Conservation (phyloP, 75 land plant species). For the Ceratopteris richardii region DNA sequence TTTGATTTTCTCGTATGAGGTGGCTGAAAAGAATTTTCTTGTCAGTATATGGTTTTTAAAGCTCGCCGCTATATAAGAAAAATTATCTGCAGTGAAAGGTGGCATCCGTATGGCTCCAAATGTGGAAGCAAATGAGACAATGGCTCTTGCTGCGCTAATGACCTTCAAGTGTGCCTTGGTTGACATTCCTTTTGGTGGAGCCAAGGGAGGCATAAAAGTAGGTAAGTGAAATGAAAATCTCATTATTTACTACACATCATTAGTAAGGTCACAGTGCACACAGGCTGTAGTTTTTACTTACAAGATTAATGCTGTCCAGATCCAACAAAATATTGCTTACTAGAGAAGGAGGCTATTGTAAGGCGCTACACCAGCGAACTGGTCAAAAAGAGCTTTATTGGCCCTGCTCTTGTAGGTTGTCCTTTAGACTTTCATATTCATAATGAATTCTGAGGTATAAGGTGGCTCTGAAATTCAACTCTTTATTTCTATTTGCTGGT, state of each 20-base stretch:
- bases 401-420: slow-evolving; percentile 24
- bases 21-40: too few relatives aligned
- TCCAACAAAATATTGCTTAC: slow-evolving; percentile 25
- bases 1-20: too few relatives aligned
- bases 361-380: slow-evolving; percentile 36
- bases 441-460: background rate
- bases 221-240: slow-evolving; percentile 8
- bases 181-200: slow-evolving; percentile 37
- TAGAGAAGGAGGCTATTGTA: slow-evolving; percentile 29
- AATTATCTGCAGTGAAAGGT: slow-evolving; percentile 37
- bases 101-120: slow-evolving; percentile 36
- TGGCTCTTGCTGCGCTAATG: slow-evolving; percentile 41
- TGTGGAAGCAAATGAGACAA: slow-evolving; percentile 39
- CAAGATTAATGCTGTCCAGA: slow-evolving; percentile 17
- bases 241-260: background rate
- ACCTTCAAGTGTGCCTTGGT: slow-evolving; percentile 37
- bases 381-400: slow-evolving; percentile 31
- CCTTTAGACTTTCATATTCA: background rate
- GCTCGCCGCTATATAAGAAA: too few relatives aligned
- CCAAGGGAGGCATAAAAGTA: slow-evolving; percentile 29
- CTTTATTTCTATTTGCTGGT: too few relatives aligned
- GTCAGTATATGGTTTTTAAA: too few relatives aligned
- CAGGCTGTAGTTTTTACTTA: too few relatives aligned
- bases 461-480: too few relatives aligned
- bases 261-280: too few relatives aligned